Evolutionary conservation across 2,329 filamentous ascomycete genomes (phyloP).

Genomic region (Paracamarosporium sp.): DNA sequence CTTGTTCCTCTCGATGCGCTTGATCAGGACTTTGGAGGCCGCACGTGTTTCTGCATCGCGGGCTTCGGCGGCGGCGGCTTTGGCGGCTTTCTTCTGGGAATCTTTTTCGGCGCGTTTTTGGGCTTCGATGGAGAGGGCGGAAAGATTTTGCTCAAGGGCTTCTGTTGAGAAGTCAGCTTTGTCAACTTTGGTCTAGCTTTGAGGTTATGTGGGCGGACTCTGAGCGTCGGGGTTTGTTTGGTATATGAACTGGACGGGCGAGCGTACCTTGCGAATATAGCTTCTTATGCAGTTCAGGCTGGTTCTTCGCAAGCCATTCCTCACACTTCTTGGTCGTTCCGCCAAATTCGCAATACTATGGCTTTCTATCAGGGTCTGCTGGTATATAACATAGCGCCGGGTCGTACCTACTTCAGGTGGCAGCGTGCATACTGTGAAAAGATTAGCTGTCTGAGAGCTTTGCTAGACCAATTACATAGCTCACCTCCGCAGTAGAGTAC

Average conservation of each 20-base stretch:
- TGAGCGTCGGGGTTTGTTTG: background rate
- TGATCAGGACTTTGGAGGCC: conserved; percentile 84
- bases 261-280: conserved; percentile 84
- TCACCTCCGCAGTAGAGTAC: conserved; percentile 69
- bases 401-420: conserved; percentile 69
- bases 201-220: background rate
- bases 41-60: conserved; percentile 84
- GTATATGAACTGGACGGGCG: background rate
- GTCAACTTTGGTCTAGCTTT: background rate
- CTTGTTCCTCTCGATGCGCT: conserved; percentile 98
- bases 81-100: conserved; percentile 94
- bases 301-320: conserved; percentile 85
- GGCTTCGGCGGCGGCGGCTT: conserved; percentile 85
- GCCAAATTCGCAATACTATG: conserved; percentile 97
- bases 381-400: conserved; percentile 14
- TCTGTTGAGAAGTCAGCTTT: conserved; percentile 27
- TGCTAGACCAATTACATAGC: conserved; percentile 17
- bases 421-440: conserved; percentile 64
- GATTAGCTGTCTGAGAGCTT: conserved; percentile 24
- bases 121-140: conserved; percentile 85
- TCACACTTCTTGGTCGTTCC: conserved; percentile 96
- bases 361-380: conserved; percentile 14
- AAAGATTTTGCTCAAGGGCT: conserved; percentile 82
- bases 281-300: conserved; percentile 75
- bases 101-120: conserved; percentile 96